These are phyloP conservation scores for Apiospora malaysiana DNA, from an alignment of 2,329 filamentous ascomycete genomes.

Conservation along the genomic window DNA sequence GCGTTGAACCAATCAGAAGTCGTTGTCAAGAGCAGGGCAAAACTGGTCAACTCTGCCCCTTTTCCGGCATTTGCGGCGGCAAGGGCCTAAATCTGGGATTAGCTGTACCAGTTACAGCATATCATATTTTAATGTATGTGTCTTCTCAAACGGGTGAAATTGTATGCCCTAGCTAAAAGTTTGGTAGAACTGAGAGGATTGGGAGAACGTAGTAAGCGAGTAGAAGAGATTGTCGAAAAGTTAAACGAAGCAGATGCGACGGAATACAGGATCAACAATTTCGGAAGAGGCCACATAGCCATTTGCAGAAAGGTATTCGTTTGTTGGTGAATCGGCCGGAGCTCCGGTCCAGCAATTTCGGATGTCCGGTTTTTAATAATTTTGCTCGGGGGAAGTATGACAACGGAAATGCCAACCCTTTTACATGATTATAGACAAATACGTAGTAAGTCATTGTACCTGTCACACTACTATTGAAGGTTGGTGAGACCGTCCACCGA, in stretches of 20 bases:
- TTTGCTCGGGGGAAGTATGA: background rate
- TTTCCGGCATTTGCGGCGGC: background rate
- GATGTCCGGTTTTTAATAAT: background rate
- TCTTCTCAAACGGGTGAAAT: background rate
- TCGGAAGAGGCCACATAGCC: too few species aligned
- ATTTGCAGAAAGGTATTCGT: background rate
- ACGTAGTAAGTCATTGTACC: too few species aligned
- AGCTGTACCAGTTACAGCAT: background rate
- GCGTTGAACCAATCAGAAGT: constrained; percentile 20
- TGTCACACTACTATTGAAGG: background rate
- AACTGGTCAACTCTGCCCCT: background rate
- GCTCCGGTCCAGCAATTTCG: constrained; percentile 1
- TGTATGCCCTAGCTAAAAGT: background rate
- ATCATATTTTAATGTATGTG: background rate
- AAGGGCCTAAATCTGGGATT: background rate
- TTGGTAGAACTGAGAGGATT: background rate
- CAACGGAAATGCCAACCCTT: too few species aligned
- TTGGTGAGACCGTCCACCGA: background rate
- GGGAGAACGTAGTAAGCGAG: too few species aligned
- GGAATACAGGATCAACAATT: accelerated
- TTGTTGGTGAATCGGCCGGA: background rate
- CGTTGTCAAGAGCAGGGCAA: background rate
- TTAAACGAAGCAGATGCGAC: too few species aligned
- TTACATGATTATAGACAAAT: background rate
- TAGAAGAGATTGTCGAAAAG: background rate